These are phyloP conservation scores for Polytrichum formosum DNA, from an alignment of 225 moss, liverwort and hornwort genomes.

Conservation along the genomic window DNA sequence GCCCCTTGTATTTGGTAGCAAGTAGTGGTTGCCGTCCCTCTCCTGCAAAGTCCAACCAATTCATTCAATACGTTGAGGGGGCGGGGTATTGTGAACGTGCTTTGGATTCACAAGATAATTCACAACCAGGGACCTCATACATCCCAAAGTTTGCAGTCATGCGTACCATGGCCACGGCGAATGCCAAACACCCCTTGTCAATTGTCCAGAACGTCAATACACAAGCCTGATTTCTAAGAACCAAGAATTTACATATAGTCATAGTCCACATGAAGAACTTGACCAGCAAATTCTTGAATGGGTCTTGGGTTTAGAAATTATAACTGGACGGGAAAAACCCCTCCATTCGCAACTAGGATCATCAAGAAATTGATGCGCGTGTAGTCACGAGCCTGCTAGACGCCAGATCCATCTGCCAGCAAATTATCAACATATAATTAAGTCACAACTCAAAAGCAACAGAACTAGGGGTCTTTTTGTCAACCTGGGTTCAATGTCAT, in stretches of 20 bases:
- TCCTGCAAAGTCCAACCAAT: constrained; percentile 15
- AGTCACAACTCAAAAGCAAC: too few relatives aligned
- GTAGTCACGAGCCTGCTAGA: neutral
- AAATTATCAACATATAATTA: too few relatives aligned
- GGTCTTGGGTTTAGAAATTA: constrained; percentile 18
- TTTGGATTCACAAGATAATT: neutral
- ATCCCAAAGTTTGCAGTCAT: too few relatives aligned
- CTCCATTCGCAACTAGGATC: constrained; percentile 25
- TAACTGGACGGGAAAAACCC: constrained; percentile 37
- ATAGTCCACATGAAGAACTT: neutral
- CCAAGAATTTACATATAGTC: too few relatives aligned
- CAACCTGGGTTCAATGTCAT: too few relatives aligned
- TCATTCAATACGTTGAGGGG: neutral
- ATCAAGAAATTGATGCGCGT: neutral
- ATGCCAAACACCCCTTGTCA: too few relatives aligned
- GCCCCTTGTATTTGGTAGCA: constrained; percentile 28
- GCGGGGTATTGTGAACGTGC: neutral
- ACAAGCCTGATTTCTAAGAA: too few relatives aligned
- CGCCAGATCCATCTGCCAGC: neutral
- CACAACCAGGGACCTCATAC: too few relatives aligned
- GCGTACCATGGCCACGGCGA: too few relatives aligned
- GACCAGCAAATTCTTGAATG: neutral
- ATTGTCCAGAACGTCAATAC: too few relatives aligned
- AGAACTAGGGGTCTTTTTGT: too few relatives aligned
- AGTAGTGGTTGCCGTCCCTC: constrained; percentile 29